These are phyloP conservation scores for Musa itinerans DNA, from an alignment of 176 grass and related monocot genomes.

Conservation along the genomic window DNA sequence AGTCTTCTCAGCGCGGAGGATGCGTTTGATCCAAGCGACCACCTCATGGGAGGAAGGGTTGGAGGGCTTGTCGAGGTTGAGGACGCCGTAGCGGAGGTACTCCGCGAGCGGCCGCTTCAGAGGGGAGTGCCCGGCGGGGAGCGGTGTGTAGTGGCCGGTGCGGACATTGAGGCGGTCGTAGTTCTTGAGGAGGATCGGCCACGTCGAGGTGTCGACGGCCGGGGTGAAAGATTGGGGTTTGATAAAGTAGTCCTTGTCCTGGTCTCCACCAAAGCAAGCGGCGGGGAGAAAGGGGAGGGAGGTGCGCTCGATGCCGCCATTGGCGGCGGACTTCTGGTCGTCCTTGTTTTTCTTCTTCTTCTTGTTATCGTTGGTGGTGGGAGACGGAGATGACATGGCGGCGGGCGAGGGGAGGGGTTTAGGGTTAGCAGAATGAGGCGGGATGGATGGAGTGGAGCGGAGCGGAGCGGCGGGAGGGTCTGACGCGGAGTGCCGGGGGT, in stretches of 20 bases:
- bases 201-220: constrained; percentile 47
- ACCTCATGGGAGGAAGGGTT: constrained; percentile 98
- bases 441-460: neutral
- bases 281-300: constrained; percentile 11
- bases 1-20: constrained; percentile 66
- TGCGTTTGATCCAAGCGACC: constrained; percentile 84
- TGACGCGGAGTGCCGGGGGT: neutral
- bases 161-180: constrained; percentile 81
- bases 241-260: constrained; percentile 51
- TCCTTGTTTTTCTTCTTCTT: constrained; percentile 67
- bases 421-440: constrained; percentile 14
- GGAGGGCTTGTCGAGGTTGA: constrained; percentile 95
- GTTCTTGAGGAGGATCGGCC: constrained; percentile 77
- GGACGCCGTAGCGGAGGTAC: constrained; percentile 68
- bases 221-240: constrained; percentile 47
- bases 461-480: constrained; percentile 16
- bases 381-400: constrained; percentile 44
- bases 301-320: neutral
- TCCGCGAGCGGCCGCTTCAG: constrained; percentile 72
- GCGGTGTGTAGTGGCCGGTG: constrained; percentile 74
- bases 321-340: constrained; percentile 21
- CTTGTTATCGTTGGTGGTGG: constrained; percentile 37
- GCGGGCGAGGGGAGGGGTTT: neutral
- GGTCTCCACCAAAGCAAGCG: neutral
- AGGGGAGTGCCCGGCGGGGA: constrained; percentile 68